Conservation (phyloP, 306 rosid species). For the Acacia confusa region DNA sequence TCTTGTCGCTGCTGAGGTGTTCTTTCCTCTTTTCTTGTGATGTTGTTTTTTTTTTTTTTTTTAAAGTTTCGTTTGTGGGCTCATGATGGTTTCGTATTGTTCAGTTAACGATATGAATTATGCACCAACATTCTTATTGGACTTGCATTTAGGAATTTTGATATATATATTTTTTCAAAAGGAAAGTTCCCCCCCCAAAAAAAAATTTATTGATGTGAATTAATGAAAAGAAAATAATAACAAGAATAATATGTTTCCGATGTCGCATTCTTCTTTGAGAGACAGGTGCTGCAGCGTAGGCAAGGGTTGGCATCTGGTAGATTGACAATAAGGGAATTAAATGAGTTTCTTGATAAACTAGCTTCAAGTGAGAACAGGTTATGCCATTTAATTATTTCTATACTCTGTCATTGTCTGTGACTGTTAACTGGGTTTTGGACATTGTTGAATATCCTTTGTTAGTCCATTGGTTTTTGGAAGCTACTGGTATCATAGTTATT, state of each 20-base stretch:
- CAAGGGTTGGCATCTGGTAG: slow-evolving; percentile 84
- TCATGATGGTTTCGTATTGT: slow-evolving; percentile 7
- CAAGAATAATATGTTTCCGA: background rate
- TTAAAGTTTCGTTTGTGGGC: background rate
- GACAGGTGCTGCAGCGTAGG: slow-evolving; percentile 77
- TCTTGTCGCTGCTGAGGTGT: slow-evolving; percentile 80
- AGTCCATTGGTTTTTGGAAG: background rate
- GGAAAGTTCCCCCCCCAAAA: too few species aligned
- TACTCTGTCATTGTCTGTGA: slow-evolving; percentile 2
- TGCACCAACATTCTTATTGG: background rate
- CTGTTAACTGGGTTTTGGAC: background rate
- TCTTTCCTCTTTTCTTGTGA: background rate
- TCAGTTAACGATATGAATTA: slow-evolving; percentile 1
- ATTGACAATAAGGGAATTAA: slow-evolving; percentile 69
- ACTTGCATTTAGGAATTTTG: background rate
- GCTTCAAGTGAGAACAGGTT: slow-evolving; percentile 79
- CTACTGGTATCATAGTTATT: background rate
- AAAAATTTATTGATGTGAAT: background rate
- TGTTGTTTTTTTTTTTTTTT: background rate
- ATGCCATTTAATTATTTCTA: background rate
- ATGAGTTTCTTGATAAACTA: slow-evolving; percentile 81
- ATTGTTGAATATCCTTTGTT: background rate
- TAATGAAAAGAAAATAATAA: slow-evolving; percentile 11
- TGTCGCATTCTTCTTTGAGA: slow-evolving; percentile 20
- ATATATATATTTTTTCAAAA: background rate